A percentile compares a stretch with the other conserved stretches of the same genome.
Evolutionary conservation across 148 eudicot species (phyloP).

Genomic region (Fagopyrum esculentum): DNA sequence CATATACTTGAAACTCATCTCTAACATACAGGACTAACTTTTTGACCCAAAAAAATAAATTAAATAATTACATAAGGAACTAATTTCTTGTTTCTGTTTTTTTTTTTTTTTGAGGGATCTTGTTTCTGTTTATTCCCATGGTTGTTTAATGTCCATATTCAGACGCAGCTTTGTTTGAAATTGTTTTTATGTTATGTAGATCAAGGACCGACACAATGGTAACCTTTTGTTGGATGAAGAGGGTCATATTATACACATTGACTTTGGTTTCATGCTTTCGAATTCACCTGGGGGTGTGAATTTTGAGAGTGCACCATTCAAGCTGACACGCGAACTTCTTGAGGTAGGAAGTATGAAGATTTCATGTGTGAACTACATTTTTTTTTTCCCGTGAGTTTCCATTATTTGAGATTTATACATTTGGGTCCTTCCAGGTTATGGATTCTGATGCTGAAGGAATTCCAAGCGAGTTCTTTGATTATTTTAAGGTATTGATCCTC

Average conservation of each 20-base stretch:
- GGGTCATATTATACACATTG: slow-evolving; percentile 98
- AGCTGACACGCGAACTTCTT: slow-evolving; percentile 97
- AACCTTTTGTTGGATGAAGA: slow-evolving; percentile 97
- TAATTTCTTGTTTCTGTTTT: background rate
- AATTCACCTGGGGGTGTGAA: slow-evolving; percentile 99
- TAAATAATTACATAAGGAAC: background rate
- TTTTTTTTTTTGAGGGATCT: too few species aligned
- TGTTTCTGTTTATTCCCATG: background rate
- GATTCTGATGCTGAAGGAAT: slow-evolving; percentile 99
- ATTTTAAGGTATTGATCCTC: slow-evolving; percentile 64
- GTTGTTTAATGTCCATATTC: background rate
- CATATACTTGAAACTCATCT: background rate
- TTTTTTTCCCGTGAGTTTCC: background rate
- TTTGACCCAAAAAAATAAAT: background rate
- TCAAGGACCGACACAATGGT: slow-evolving; percentile 98
- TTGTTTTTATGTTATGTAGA: slow-evolving; percentile 30
- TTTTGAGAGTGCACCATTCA: slow-evolving; percentile 99
- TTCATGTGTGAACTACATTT: background rate
- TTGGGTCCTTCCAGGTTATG: slow-evolving; percentile 69
- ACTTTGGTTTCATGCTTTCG: slow-evolving; percentile 97
- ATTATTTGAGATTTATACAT: background rate
- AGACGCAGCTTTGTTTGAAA: background rate
- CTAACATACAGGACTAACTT: background rate
- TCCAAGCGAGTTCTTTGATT: slow-evolving; percentile 96
- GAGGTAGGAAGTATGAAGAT: slow-evolving; percentile 45